Conservation (phyloP, 2,329 filamentous ascomycete species). For the Neofusicoccum kwambonambiense region DNA sequence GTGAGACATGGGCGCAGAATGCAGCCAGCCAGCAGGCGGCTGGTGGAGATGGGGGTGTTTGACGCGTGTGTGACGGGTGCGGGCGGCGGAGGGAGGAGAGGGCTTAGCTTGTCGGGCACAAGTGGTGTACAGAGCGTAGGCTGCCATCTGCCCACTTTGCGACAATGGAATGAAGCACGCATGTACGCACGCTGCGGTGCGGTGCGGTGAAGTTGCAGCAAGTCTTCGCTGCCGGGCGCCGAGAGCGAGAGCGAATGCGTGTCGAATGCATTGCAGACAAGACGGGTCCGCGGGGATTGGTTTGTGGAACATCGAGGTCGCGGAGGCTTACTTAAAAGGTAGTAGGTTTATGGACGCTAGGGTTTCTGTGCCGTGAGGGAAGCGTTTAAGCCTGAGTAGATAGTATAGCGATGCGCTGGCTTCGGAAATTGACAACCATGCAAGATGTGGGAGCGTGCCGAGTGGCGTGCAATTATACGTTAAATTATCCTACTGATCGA, state of each 20-base stretch:
- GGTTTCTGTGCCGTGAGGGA: no score
- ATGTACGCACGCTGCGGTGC: no score
- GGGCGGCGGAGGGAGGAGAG: no score
- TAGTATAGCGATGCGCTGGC: no score
- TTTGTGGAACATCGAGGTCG: background rate
- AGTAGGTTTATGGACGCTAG: no score
- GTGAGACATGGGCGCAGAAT: no score
- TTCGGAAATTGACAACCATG: background rate
- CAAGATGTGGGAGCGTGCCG: background rate
- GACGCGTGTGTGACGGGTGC: no score
- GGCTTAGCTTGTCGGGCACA: background rate
- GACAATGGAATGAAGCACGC: no score
- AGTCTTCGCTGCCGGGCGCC: background rate
- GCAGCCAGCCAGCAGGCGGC: no score
- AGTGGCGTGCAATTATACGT: conserved; percentile 1
- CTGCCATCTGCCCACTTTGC: no score
- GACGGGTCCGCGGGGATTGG: background rate
- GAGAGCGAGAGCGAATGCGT: background rate
- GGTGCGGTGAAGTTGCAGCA: background rate
- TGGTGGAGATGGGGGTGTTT: no score
- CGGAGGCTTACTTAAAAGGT: background rate
- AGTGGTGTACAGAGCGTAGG: background rate
- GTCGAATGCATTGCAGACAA: background rate
- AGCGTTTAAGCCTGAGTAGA: no score
- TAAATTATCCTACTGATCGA: conserved; percentile 8